Evolutionary conservation across 1,139 yeast species (phyloP), one percentile per base, ranked within the genome.

Genomic region (Meyerozyma carpophila): DNA sequence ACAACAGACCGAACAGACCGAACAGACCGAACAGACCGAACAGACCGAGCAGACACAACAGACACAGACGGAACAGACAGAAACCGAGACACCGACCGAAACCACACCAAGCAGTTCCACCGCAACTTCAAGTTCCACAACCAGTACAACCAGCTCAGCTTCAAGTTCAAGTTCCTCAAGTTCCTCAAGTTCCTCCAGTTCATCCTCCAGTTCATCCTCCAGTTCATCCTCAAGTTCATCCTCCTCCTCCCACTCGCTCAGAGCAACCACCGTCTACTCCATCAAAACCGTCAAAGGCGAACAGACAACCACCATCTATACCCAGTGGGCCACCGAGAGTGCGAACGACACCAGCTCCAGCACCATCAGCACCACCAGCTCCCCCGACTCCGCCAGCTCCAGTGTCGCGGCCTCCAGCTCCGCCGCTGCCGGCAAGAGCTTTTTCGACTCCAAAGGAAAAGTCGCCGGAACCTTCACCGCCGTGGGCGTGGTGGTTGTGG

Each of bases 381-480:
- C 32, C 25, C 9, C 32, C 40, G 5, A 5, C 24, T 21, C 24
- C 6, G 4, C 6, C 24, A 8, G 6, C 24, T 5, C 24, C 24
- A 8, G 8, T 21, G 2, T 16, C n/a, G 2, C 39, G 10, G 25
- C 39, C 8, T 7, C 25, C 21, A 16, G 13, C n/a, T 13, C 32
- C 25, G 6, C 40, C 13, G 14, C 32, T 13, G 2, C 29, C 13
- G 13, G 16, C 26, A 34, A 34, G 26, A 18, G 16, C 9, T 77
- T 81, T 54, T 82, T 81, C 58, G 74, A 74, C 49, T 63, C 75
- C 42, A 75, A 70, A 44, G 88, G 86, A 1, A 81, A 81, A 51
- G 89, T 84, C 1, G 90, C 88, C 0, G 90, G 90, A 10, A 81
- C 83, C 0, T 84, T 84, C 60, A 75, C 84, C 0, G 89, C 77